A percentile compares a stretch with the other conserved stretches of the same genome.
Evolutionary conservation across 208 protist species (phyloP).

Genomic region (Porcisia hertigi): DNA sequence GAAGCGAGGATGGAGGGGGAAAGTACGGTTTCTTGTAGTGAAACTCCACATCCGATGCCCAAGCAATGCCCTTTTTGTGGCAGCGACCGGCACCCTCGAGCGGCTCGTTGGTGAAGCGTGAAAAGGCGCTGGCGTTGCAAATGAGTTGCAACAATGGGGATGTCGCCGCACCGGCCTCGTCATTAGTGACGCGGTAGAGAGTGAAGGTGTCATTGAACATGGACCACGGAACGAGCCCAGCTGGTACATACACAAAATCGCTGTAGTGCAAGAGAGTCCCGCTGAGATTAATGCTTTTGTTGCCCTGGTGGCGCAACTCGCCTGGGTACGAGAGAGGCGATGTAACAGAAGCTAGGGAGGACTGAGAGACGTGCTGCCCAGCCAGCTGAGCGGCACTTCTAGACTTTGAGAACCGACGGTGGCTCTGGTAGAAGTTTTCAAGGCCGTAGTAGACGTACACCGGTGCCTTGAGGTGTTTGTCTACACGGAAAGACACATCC

Average conservation of each 20-base stretch:
- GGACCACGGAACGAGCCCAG: conserved; percentile 96
- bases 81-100: conserved; percentile 50
- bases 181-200: conserved; percentile 35
- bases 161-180: background rate
- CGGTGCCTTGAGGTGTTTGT: conserved; percentile 73
- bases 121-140: conserved; percentile 86
- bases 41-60: conserved; percentile 83
- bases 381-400: conserved; percentile 75
- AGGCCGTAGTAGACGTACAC: conserved; percentile 98
- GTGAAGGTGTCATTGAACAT: conserved; percentile 97
- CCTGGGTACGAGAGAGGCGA: conserved; percentile 65
- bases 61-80: conserved; percentile 94
- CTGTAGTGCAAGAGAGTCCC: conserved; percentile 28
- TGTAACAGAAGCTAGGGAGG: conserved; percentile 34
- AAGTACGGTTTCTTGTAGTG: conserved; percentile 86
- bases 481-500: conserved; percentile 58
- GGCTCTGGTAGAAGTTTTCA: conserved; percentile 98
- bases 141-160: conserved; percentile 26
- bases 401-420: conserved; percentile 93
- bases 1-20: conserved; percentile 7
- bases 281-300: conserved; percentile 22
- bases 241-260: conserved; percentile 93
- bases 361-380: conserved; percentile 30
- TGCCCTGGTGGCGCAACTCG: conserved; percentile 37
- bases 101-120: conserved; percentile 56